Evolutionary conservation across 164 flowering plant species (phyloP), one percentile per base, ranked within the genome.

Genomic region (Berberis thunbergii): DNA sequence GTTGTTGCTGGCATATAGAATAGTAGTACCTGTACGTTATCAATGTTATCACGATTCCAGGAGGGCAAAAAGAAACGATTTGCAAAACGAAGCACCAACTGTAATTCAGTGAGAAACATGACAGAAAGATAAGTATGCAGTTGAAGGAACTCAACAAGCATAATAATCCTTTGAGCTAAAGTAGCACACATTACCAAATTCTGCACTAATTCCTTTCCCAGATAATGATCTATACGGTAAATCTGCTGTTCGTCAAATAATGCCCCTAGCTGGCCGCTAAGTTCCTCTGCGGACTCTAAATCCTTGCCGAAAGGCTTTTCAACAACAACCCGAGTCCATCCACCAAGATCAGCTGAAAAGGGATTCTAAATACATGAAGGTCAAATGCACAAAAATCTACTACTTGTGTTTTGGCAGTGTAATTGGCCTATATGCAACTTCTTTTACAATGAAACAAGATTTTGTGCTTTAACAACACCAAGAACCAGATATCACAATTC

Each of bases 281-380:
- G 86, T 67, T 83, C 70, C 77, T 95, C 99, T 42, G 99, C 73
- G 61, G 96, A 80, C 38, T 78, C 83, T 76, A 95, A 75, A 80
- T 95, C 99, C 76, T 77, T 95, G 41, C 99, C 99, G 69, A 95
- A 95, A 52, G 99, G 99, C 80, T 95, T 95, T 76, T 95, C 99
- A 70, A 95, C 96, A 72, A 95, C 94, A 70, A 91, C 72, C 6
- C 99, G 84, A 64, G 96, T 94, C 99, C 99, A 94, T 69, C 99
- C 99, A 81, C 96, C 91, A 78, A 79, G 84, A 81, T 89, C 86
- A 80, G 96, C 99, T 94, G 89, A 44, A 77, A 77, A 57, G 9
- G 41, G 69, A 6, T 26, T 26, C 26, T 26, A 26, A 26, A 26
- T 26, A 26, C 26, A 26, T 26, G 26, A 26, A 26, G 26, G 26